Evolutionary conservation across 768 basidiomycete species (phyloP).

Genomic region (Cystobasidiopsis lactophilus): DNA sequence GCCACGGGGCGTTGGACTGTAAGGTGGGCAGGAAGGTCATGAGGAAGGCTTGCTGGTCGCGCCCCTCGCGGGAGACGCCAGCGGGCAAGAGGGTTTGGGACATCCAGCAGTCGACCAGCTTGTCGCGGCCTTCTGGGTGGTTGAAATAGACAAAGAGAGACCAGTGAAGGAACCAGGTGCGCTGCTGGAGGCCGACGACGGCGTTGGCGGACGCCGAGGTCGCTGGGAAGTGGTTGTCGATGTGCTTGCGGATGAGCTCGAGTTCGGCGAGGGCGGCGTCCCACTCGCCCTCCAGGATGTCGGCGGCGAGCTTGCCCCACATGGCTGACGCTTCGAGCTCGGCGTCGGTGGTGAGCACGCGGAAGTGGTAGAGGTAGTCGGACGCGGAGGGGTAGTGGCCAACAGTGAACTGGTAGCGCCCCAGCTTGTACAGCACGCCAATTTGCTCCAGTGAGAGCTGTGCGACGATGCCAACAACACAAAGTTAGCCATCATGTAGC

Average conservation of each 20-base stretch:
- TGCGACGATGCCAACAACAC: not conserved
- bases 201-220: conserved; percentile 27
- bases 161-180: conserved; percentile 96
- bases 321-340: conserved; percentile 88
- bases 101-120: conserved; percentile 89
- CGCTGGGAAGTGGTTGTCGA: conserved; percentile 47
- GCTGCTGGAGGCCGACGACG: conserved; percentile 68
- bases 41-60: conserved; percentile 6
- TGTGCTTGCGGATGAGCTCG: conserved; percentile 74
- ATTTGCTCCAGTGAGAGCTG: conserved; percentile 91
- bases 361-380: conserved; percentile 96
- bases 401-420: conserved; percentile 95
- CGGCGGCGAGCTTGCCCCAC: conserved; percentile 95
- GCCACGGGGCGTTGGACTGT: conserved; percentile 83
- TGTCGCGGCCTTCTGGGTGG: conserved; percentile 69
- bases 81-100: conserved; percentile 32
- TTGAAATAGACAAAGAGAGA: conserved; percentile 97
- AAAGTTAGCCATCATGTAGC: not conserved
- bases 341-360: conserved; percentile 77
- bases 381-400: conserved; percentile 92
- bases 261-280: conserved; percentile 85
- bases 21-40: conserved; percentile 86
- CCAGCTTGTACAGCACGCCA: conserved; percentile 86
- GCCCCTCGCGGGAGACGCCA: not conserved
- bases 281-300: conserved; percentile 88